Conservation (phyloP, 2,329 filamentous ascomycete species). For the Calonectria hongkongensis region DNA sequence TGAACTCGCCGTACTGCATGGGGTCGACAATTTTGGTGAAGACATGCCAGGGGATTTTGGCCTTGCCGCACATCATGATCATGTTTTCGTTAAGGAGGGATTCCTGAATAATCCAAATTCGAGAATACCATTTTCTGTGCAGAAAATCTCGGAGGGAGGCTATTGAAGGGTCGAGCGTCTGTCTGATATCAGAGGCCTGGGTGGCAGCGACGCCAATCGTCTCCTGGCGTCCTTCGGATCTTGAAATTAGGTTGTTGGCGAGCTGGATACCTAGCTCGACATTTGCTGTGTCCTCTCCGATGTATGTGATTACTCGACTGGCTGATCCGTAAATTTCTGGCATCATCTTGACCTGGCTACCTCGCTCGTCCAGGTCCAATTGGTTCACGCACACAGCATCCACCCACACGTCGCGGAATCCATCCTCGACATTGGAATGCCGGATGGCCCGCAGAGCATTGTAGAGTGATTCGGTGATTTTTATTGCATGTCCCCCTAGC, state of each 20-base stretch:
- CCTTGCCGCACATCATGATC: constrained; percentile 34
- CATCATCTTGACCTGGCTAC: constrained; percentile 32
- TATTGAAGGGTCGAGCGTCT: constrained; percentile 11
- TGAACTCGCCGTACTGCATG: constrained; percentile 19
- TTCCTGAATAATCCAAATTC: constrained; percentile 36
- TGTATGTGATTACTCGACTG: constrained; percentile 32
- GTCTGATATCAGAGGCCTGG: not conserved
- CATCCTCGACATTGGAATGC: constrained; percentile 2
- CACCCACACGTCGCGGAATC: constrained; percentile 29
- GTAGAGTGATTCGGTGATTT: constrained; percentile 28
- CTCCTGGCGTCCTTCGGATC: constrained; percentile 10
- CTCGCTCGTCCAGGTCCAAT: constrained; percentile 6
- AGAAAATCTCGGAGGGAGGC: constrained; percentile 27
- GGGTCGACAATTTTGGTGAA: constrained; percentile 6
- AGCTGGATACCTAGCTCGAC: constrained; percentile 23
- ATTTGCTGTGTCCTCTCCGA: constrained; percentile 23
- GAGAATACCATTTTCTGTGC: constrained; percentile 25
- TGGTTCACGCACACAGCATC: constrained; percentile 34
- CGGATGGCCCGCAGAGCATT: constrained; percentile 30
- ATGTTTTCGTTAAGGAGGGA: constrained; percentile 28
- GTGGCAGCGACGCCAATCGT: not conserved
- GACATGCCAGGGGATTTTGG: constrained; percentile 10
- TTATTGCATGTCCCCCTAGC: constrained; percentile 1
- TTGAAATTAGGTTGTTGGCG: constrained; percentile 27
- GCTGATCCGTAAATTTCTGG: constrained; percentile 25